A percentile compares a stretch with the other conserved stretches of the same genome.
These are phyloP conservation scores for Terfezia claveryi DNA, from an alignment of 495 filamentous ascomycete genomes.

Conservation along the genomic window DNA sequence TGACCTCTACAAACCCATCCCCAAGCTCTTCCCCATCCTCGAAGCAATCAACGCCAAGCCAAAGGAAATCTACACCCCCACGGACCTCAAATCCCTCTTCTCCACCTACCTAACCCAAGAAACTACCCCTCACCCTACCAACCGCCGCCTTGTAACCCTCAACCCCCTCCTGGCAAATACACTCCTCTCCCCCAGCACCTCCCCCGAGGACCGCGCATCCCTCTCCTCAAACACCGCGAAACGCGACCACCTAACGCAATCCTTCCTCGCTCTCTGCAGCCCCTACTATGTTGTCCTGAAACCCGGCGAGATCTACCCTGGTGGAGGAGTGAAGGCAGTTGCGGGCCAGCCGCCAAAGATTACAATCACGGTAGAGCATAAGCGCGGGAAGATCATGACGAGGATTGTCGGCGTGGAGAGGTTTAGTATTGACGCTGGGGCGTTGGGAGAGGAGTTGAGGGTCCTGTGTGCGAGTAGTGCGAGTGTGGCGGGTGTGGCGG, in stretches of 20 bases:
- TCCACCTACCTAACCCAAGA: conserved; percentile 29
- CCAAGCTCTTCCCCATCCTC: conserved; percentile 35
- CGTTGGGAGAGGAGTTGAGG: conserved; percentile 45
- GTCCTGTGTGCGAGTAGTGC: conserved; percentile 51
- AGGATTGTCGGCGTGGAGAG: conserved; percentile 39
- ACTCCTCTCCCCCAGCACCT: conserved; percentile 29
- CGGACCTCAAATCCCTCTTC: conserved; percentile 25
- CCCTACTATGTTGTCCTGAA: conserved; percentile 38
- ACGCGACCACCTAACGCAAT: conserved; percentile 40
- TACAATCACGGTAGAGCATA: conserved; percentile 36
- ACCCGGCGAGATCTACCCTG: conserved; percentile 25
- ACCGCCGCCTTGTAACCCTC: conserved; percentile 42
- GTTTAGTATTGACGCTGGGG: conserved; percentile 37
- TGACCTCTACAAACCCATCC: conserved; percentile 32
- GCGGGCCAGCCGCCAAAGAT: conserved; percentile 38
- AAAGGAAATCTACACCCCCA: conserved; percentile 30
- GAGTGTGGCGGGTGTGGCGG: conserved; percentile 38
- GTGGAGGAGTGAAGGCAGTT: conserved; percentile 35
- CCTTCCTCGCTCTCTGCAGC: conserved; percentile 29
- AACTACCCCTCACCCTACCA: conserved; percentile 28
- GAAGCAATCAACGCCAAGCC: conserved; percentile 26
- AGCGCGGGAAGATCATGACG: conserved; percentile 48
- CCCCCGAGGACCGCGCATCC: conserved; percentile 31
- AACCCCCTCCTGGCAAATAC: conserved; percentile 41
- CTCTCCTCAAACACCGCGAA: conserved; percentile 36